Conservation (phyloP, 768 basidiomycete species). For the Candolleomyces eurysporus region DNA sequence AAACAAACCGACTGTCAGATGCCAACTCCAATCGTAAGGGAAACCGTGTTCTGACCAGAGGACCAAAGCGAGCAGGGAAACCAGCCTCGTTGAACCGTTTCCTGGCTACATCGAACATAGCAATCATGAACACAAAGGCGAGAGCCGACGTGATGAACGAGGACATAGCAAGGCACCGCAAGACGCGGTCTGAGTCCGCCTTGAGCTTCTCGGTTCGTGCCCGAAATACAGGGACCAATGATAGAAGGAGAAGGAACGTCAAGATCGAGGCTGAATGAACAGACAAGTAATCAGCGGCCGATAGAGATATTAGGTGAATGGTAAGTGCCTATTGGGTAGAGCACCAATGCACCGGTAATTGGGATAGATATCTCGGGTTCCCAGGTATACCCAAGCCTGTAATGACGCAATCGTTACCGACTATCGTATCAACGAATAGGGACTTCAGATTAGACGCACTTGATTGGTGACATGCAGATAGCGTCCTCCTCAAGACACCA, state of each 20-base stretch:
- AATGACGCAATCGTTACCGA: conserved; percentile 1
- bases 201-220: not conserved
- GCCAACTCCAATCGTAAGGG: not conserved
- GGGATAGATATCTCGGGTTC: conserved; percentile 30
- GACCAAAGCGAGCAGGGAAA: conserved; percentile 32
- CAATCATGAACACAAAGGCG: conserved; percentile 37
- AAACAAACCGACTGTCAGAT: not conserved
- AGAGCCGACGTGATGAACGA: conserved; percentile 28
- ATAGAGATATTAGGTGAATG: not conserved
- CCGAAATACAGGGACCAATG: not conserved
- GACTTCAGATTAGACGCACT: conserved; percentile 19
- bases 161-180: conserved; percentile 28
- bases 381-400: conserved; percentile 38
- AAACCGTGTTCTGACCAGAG: conserved; percentile 27
- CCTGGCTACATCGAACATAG: conserved; percentile 32
- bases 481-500: conserved; percentile 37
- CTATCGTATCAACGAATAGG: not conserved
- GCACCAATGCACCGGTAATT: conserved; percentile 32
- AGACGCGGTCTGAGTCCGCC: conserved; percentile 27
- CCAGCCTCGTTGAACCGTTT: conserved; percentile 30
- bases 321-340: conserved; percentile 34
- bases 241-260: not conserved
- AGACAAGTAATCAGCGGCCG: not conserved
- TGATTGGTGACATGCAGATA: conserved; percentile 24
- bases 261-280: not conserved